phyloP scores from a whole-genome alignment of 257 asterid genomes.

The Ballota nigra region DNA sequence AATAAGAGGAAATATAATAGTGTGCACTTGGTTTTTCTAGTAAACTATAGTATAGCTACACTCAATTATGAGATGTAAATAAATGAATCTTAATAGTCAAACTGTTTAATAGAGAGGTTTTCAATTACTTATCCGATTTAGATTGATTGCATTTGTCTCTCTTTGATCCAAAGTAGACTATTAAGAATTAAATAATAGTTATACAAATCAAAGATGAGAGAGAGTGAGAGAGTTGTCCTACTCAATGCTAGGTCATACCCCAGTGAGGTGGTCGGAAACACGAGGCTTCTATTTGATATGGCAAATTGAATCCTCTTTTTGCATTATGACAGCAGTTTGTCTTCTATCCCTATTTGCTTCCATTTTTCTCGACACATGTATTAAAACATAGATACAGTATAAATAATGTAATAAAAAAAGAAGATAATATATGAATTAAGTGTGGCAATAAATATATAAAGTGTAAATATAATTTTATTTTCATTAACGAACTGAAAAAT shows the following conservation, averaged over 20 bases:
- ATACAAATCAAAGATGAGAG: not conserved
- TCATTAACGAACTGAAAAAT: too few relatives aligned
- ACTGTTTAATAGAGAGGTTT: not conserved
- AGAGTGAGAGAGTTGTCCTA: not conserved
- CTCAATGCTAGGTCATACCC: slow-evolving; percentile 21
- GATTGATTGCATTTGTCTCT: slow-evolving; percentile 8
- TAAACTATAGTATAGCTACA: not conserved
- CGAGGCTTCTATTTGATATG: not conserved
- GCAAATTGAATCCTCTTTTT: not conserved
- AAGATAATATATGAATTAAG: too few relatives aligned
- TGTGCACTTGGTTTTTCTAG: not conserved
- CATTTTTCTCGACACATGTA: too few relatives aligned
- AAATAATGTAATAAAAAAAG: too few relatives aligned
- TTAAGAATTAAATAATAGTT: slow-evolving; percentile 9
- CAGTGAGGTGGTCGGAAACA: slow-evolving; percentile 6
- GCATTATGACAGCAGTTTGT: not conserved
- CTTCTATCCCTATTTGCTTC: not conserved
- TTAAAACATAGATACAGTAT: too few relatives aligned
- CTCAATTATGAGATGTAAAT: not conserved
- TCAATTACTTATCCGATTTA: not conserved
- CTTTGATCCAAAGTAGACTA: slow-evolving; percentile 18
- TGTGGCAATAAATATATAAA: too few relatives aligned
- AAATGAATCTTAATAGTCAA: not conserved
- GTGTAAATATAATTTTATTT: too few relatives aligned
- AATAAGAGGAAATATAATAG: not conserved